Evolutionary conservation across 495 filamentous ascomycete genomes (phyloP).

Genomic region (Neurospora sp.): DNA sequence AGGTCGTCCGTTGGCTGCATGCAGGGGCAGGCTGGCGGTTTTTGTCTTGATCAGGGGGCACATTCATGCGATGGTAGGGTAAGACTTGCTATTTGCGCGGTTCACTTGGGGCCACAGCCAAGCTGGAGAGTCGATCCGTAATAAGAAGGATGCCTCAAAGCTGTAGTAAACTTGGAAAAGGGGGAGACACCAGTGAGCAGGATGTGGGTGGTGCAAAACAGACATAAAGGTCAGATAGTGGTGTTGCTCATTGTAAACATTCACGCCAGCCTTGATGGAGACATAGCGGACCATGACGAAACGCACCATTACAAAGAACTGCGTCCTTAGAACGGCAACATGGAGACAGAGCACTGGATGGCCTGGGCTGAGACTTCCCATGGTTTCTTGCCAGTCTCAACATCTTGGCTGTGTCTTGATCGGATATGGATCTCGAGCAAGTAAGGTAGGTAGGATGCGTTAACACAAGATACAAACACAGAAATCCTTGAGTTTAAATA

Average conservation of each 20-base stretch:
- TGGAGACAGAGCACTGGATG: not conserved
- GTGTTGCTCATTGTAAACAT: not conserved
- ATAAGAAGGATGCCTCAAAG: not conserved
- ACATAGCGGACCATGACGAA: not conserved
- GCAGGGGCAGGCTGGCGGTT: not conserved
- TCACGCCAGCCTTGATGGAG: not conserved
- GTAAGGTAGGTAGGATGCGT: not conserved
- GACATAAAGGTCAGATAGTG: not conserved
- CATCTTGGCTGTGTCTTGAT: not conserved
- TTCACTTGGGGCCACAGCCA: not conserved
- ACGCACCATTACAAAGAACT: not conserved
- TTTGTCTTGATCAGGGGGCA: not conserved
- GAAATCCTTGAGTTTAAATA: not conserved
- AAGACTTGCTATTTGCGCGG: not conserved
- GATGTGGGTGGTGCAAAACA: not conserved
- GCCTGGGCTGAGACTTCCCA: not conserved
- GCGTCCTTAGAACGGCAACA: not conserved
- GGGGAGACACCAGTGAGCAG: not conserved
- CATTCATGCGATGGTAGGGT: not conserved
- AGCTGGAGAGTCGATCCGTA: not conserved
- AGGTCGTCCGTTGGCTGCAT: not conserved
- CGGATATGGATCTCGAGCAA: not conserved
- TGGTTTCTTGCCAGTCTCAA: not conserved
- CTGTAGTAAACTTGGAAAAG: not conserved
- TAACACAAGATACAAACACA: not conserved